Base-by-base conservation (phyloP, 1,284 basidiomycete species). In the Crepidotus sp. region DNA sequence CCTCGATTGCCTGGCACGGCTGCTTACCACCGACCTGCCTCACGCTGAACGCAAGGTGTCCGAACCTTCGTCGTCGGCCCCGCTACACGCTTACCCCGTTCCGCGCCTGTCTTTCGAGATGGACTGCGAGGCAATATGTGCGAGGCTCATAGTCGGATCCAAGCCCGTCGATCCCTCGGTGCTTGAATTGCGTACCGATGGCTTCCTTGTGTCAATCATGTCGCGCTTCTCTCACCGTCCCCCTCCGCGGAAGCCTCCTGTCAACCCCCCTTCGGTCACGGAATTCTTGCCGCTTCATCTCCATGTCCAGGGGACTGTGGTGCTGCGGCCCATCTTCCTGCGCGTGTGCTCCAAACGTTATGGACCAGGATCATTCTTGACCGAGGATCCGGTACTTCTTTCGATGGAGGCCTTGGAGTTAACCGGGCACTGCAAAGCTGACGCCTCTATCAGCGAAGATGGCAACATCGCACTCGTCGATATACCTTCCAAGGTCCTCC, bases 361-460 rank as follows among this genome's bases (percentile, higher is more conserved):
- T 59, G 57, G 6, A 60, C 57, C 14, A 64, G 68, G 49, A 54
- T 56, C 26, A 61, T 65, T 14, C 24, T 65, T 64, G 47, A 48
- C 63, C 43, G 66, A 68, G 38, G 70, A 76, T 49, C 75, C 73
- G 3, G 64, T 73, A 0, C 50, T 84, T 2, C 50, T 83, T 6
- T 78, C 76, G 0, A 53, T 82, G 36, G 82, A 82, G 40, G 62
- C 67, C 0, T 44, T 84, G 15, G 73, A 81, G 48, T 51, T 74
- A 17, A 56, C 52, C 21, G 73, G 69, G 2, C 55, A 55, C 9
- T 69, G 69, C 2, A 64, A 62, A 43, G 69, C 69, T 9, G 54
- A 72, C 6, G 80, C 77, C 8, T 64, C 67, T 37, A 63, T 76
- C 25, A 61, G 63, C 29, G 73, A 76, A 36, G 69, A 72, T 29